Evolutionary conservation across 345 rosid genomes (phyloP).

Genomic region (Brassica incana): DNA sequence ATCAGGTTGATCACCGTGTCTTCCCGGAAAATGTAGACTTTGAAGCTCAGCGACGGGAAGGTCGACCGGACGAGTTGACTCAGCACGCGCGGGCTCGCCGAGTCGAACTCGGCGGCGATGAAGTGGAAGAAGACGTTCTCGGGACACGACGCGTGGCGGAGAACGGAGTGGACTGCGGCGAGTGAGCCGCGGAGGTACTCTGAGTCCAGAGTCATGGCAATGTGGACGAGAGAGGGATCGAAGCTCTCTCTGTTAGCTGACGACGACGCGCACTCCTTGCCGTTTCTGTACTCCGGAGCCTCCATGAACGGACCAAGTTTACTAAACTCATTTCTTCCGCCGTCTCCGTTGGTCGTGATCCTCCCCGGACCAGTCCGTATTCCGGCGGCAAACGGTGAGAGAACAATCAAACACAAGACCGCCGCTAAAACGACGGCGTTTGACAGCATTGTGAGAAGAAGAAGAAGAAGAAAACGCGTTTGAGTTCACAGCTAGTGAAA

Average conservation of each 20-base stretch:
- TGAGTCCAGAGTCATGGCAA: conserved; percentile 93
- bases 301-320: conserved; percentile 54
- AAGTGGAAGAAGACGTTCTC: conserved; percentile 87
- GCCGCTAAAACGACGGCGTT: conserved; percentile 35
- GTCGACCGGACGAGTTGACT: conserved; percentile 79
- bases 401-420: conserved; percentile 26
- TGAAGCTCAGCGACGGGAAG: conserved; percentile 90
- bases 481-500: neutral
- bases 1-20: conserved; percentile 81
- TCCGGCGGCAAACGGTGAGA: conserved; percentile 47
- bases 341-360: conserved; percentile 13
- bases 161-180: conserved; percentile 95
- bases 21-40: conserved; percentile 86
- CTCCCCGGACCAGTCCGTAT: conserved; percentile 58
- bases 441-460: conserved; percentile 30
- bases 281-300: conserved; percentile 95
- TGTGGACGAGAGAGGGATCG: conserved; percentile 73
- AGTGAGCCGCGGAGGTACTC: conserved; percentile 94
- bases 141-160: conserved; percentile 93
- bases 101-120: conserved; percentile 87
- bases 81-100: conserved; percentile 75
- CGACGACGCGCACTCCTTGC: conserved; percentile 55
- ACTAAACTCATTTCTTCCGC: conserved; percentile 14
- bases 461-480: conserved; percentile 12
- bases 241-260: conserved; percentile 25